Evolutionary conservation across 1,284 basidiomycete genomes (phyloP).

Genomic region (Sanghuangporus baumii): DNA sequence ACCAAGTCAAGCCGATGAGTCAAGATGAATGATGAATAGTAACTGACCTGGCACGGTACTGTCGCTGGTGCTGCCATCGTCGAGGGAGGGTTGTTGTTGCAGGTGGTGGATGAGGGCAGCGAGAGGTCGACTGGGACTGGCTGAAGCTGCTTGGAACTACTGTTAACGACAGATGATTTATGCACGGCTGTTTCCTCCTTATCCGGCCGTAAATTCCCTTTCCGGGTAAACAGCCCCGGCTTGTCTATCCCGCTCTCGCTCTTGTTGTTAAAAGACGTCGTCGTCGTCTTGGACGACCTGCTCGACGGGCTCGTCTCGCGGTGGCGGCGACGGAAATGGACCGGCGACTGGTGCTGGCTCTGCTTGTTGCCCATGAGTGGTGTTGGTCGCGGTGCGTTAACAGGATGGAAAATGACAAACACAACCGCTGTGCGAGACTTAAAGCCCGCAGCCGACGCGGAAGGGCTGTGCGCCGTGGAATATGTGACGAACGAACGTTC

Average conservation of each 20-base stretch:
- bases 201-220: not conserved
- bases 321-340: not conserved
- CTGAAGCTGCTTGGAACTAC: not conserved
- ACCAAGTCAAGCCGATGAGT: not conserved
- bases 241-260: not conserved
- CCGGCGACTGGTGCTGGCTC: not conserved
- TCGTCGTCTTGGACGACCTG: not conserved
- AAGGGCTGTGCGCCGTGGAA: not conserved
- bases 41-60: constrained; percentile 17
- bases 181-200: not conserved
- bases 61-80: constrained; percentile 10
- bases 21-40: not conserved
- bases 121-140: not conserved
- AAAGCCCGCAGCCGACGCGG: not conserved
- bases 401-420: not conserved
- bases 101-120: not conserved
- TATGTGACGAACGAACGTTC: not conserved
- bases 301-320: constrained; percentile 1
- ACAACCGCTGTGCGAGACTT: not conserved
- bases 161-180: not conserved
- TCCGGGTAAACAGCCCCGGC: not conserved
- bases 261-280: not conserved
- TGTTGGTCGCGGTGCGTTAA: not conserved
- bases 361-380: constrained; percentile 12
- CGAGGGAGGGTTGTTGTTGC: not conserved